Conservation (phyloP, 805 yeast species). For the Myxozyma melibiosi region DNA sequence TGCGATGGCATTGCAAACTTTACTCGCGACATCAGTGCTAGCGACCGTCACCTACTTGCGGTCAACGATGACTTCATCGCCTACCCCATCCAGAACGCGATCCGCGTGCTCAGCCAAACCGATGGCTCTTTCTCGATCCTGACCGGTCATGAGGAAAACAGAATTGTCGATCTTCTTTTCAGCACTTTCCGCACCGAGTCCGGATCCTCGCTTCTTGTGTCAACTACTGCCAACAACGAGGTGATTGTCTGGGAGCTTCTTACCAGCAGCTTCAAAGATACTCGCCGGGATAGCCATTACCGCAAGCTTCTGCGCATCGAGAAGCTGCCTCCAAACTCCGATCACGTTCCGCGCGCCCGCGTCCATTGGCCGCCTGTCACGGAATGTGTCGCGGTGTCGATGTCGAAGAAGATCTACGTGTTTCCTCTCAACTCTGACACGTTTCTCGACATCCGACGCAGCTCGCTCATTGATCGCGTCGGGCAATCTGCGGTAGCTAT, state of each 20-base stretch:
- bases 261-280: slow-evolving; percentile 18
- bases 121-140: slow-evolving; percentile 25
- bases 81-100: slow-evolving; percentile 21
- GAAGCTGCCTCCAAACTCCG: slow-evolving; percentile 31
- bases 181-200: slow-evolving; percentile 12
- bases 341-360: slow-evolving; percentile 29
- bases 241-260: slow-evolving; percentile 32
- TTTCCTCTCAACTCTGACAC: slow-evolving; percentile 18
- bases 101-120: slow-evolving; percentile 30
- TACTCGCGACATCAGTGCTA: slow-evolving; percentile 9
- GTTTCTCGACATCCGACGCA: slow-evolving; percentile 27
- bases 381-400: slow-evolving; percentile 23
- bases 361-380: slow-evolving; percentile 26
- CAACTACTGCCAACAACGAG: slow-evolving; percentile 29
- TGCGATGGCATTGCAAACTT: slow-evolving; percentile 29
- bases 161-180: slow-evolving; percentile 22
- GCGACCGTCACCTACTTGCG: slow-evolving; percentile 23
- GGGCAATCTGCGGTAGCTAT: slow-evolving; percentile 22
- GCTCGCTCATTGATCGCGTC: slow-evolving; percentile 4
- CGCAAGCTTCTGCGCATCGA: slow-evolving; percentile 30
- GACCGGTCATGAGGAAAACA: slow-evolving; percentile 26
- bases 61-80: slow-evolving; percentile 28
- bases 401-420: slow-evolving; percentile 24
- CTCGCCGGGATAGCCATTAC: slow-evolving; percentile 25
- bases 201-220: slow-evolving; percentile 27